A percentile compares a stretch with the other conserved stretches of the same genome.
Evolutionary conservation across 371 early-diverging fungal species (phyloP).

Genomic region (Scutellospora calospora): DNA sequence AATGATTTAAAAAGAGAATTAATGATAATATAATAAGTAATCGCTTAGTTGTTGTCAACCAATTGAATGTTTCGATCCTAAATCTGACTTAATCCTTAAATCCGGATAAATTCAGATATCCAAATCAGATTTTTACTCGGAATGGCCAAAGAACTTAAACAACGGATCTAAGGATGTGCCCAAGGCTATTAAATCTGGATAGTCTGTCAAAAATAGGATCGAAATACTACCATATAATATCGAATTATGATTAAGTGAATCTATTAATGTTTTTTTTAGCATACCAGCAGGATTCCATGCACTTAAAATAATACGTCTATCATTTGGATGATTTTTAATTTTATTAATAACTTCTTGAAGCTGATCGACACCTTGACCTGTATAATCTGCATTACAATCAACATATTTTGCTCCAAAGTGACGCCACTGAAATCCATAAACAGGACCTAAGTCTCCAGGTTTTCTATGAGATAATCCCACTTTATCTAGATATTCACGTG

Average conservation of each 20-base stretch:
- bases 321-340: slow-evolving; percentile 86
- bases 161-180: too few relatives aligned
- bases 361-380: slow-evolving; percentile 97
- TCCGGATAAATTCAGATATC: too few relatives aligned
- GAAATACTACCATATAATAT: neutral
- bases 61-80: too few relatives aligned
- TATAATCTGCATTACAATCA: slow-evolving; percentile 90
- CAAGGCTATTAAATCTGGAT: too few relatives aligned
- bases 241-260: neutral
- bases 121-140: too few relatives aligned
- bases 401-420: slow-evolving; percentile 98
- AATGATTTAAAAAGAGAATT: slow-evolving; percentile 16
- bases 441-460: slow-evolving; percentile 98
- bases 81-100: too few relatives aligned
- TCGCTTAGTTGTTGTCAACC: too few relatives aligned
- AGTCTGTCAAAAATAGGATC: neutral
- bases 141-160: too few relatives aligned
- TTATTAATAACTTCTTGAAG: slow-evolving; percentile 90
- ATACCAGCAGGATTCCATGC: slow-evolving; percentile 99
- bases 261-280: neutral
- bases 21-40: neutral
- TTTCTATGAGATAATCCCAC: slow-evolving; percentile 82
- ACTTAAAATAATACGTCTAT: slow-evolving; percentile 93
- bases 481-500: slow-evolving; percentile 90
- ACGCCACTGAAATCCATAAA: slow-evolving; percentile 99